Conservation (phyloP, 768 basidiomycete genomes). For the Cystofilobasidium macerans region DNA sequence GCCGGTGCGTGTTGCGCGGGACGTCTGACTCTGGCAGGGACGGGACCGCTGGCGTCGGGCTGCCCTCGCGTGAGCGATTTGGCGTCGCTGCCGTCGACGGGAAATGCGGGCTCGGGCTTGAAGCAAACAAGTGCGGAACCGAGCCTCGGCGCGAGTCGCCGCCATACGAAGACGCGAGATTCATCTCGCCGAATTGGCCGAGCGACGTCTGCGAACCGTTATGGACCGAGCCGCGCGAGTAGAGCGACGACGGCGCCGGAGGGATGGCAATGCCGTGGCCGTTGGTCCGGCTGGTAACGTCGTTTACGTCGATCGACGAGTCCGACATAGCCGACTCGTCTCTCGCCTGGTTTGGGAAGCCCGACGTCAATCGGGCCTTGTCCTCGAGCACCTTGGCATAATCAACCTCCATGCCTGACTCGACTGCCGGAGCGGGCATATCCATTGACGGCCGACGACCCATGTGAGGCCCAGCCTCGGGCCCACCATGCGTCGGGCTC, state of each 20-base stretch:
- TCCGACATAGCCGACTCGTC: constrained; percentile 6
- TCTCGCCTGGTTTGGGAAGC: not conserved
- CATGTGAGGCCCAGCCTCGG: not conserved
- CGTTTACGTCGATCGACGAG: not conserved
- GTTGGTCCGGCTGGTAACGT: not conserved
- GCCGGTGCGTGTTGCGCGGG: not conserved
- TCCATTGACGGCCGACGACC: not conserved
- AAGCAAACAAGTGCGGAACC: not conserved
- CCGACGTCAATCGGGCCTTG: not conserved
- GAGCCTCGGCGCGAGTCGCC: not conserved
- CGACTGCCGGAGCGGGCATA: not conserved
- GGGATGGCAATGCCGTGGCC: not conserved
- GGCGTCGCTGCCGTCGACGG: no score
- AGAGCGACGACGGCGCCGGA: not conserved
- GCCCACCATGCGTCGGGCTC: not conserved
- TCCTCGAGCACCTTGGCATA: not conserved
- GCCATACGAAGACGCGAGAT: not conserved
- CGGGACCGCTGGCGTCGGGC: constrained; percentile 47
- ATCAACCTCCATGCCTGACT: constrained; percentile 1
- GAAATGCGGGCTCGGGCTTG: no score
- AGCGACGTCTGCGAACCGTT: constrained; percentile 4
- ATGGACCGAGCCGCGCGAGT: not conserved
- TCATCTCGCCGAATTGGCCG: constrained; percentile 6
- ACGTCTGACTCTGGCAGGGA: not conserved
- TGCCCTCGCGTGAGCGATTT: constrained; percentile 45